Conservation (phyloP, 192 early-diverging fungal genomes). For the Gonapodya prolifera region DNA sequence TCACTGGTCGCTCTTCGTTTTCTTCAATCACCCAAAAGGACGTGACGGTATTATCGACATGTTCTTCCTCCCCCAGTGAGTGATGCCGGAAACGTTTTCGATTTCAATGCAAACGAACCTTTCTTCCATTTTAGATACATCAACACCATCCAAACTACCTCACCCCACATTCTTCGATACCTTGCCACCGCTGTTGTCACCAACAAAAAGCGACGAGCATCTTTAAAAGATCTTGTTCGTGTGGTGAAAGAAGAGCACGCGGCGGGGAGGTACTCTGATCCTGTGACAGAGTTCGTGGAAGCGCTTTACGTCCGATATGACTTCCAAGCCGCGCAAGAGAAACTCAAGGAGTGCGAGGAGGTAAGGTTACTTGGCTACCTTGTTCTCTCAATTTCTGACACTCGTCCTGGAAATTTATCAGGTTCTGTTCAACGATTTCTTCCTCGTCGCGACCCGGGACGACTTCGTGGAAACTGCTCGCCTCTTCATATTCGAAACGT, state of each 20-base stretch:
- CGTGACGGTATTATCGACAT: slow-evolving; percentile 89
- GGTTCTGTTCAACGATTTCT: slow-evolving; percentile 81
- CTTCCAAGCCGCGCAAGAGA: slow-evolving; percentile 80
- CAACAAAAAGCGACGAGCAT: slow-evolving; percentile 72
- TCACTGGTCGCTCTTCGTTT: slow-evolving; percentile 96
- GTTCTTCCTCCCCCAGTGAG: slow-evolving; percentile 62
- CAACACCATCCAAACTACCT: slow-evolving; percentile 94
- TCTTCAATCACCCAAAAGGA: slow-evolving; percentile 96
- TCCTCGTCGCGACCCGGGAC: slow-evolving; percentile 71
- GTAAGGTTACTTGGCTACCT: background rate
- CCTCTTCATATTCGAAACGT: slow-evolving; percentile 90
- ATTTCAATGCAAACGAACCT: background rate
- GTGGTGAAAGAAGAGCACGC: slow-evolving; percentile 67
- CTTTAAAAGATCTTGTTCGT: slow-evolving; percentile 75
- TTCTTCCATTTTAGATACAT: slow-evolving; percentile 41
- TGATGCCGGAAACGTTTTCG: background rate
- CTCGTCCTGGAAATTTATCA: background rate
- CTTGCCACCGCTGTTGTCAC: slow-evolving; percentile 82
- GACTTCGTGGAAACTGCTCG: slow-evolving; percentile 93
- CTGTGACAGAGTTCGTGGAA: slow-evolving; percentile 88
- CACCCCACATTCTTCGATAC: slow-evolving; percentile 94
- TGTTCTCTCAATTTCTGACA: slow-evolving; percentile 1
- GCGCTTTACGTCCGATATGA: slow-evolving; percentile 87
- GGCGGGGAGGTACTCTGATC: slow-evolving; percentile 63
- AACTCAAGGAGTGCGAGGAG: slow-evolving; percentile 75